A percentile compares a stretch with the other conserved stretches of the same genome.
Conservation (phyloP, 257 asterid species). For the Fraxinus cuspidata region DNA sequence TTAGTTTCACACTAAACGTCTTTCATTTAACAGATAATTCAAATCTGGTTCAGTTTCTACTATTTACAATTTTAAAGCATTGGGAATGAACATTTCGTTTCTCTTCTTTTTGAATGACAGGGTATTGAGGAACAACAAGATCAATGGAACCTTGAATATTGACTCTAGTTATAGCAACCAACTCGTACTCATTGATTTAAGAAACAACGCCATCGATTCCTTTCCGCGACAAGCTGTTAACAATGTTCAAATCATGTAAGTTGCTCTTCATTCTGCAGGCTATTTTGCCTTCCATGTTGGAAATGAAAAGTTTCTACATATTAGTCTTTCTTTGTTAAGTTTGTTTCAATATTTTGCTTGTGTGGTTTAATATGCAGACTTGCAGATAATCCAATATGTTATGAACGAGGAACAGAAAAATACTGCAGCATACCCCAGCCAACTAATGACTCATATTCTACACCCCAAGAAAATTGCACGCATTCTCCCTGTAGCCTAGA, state of each 20-base stretch:
- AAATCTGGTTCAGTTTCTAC: not conserved
- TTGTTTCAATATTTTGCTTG: not conserved
- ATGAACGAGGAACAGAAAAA: conserved; percentile 33
- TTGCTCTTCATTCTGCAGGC: conserved; percentile 2
- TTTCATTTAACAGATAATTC: not conserved
- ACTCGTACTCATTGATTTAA: conserved; percentile 53
- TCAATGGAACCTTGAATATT: conserved; percentile 54
- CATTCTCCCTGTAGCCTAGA: conserved; percentile 40
- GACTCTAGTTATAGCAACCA: conserved; percentile 43
- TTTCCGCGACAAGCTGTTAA: conserved; percentile 40
- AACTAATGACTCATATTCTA: conserved; percentile 42
- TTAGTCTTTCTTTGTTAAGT: not conserved
- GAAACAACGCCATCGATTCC: conserved; percentile 46
- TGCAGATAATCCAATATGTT: conserved; percentile 57
- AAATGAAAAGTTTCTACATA: not conserved
- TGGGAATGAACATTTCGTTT: not conserved
- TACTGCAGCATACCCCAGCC: conserved; percentile 49
- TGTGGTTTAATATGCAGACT: conserved; percentile 49
- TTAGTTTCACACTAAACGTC: not conserved
- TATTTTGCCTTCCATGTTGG: not conserved
- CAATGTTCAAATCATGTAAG: conserved; percentile 51
- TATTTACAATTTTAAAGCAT: conserved; percentile 5
- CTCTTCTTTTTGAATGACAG: conserved; percentile 36
- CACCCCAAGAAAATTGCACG: conserved; percentile 56
- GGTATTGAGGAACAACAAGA: conserved; percentile 48